phyloP scores from a whole-genome alignment of 768 basidiomycete genomes.

The Clitopilus passeckerianus region DNA sequence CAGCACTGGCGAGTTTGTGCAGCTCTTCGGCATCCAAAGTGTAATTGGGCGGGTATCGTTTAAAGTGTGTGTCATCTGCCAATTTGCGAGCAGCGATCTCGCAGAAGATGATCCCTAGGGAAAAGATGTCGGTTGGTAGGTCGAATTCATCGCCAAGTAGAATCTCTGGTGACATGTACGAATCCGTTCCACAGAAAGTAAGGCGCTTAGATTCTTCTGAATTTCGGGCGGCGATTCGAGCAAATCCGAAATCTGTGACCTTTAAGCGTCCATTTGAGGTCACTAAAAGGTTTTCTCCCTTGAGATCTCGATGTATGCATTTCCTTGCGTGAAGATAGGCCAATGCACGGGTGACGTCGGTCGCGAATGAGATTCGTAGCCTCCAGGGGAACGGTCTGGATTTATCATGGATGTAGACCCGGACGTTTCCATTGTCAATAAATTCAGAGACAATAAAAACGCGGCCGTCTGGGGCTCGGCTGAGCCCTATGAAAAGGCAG shows the following conservation, averaged over 20 bases:
- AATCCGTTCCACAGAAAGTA: slow-evolving; percentile 86
- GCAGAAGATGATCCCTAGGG: slow-evolving; percentile 88
- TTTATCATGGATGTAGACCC: slow-evolving; percentile 87
- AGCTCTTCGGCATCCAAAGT: slow-evolving; percentile 76
- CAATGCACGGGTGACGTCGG: slow-evolving; percentile 90
- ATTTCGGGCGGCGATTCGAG: slow-evolving; percentile 88
- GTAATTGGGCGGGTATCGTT: slow-evolving; percentile 77
- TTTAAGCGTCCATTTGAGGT: slow-evolving; percentile 93
- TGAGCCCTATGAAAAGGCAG: slow-evolving; percentile 89
- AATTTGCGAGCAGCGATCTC: slow-evolving; percentile 83
- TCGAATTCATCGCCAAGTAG: slow-evolving; percentile 88
- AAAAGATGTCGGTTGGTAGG: slow-evolving; percentile 92
- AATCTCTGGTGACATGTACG: slow-evolving; percentile 98
- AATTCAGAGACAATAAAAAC: slow-evolving; percentile 96
- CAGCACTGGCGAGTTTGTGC: slow-evolving; percentile 55
- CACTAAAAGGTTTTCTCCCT: slow-evolving; percentile 96
- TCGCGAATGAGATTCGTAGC: slow-evolving; percentile 90
- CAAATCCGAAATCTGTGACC: slow-evolving; percentile 98
- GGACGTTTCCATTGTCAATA: slow-evolving; percentile 89
- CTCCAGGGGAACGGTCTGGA: slow-evolving; percentile 87
- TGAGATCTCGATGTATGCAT: slow-evolving; percentile 87
- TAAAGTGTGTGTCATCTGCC: slow-evolving; percentile 78
- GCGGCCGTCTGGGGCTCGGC: slow-evolving; percentile 75
- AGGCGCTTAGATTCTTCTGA: slow-evolving; percentile 84
- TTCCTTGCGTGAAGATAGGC: slow-evolving; percentile 95